Conservation (phyloP, 202 grass and related monocot species). For the Panicum hallii region DNA sequence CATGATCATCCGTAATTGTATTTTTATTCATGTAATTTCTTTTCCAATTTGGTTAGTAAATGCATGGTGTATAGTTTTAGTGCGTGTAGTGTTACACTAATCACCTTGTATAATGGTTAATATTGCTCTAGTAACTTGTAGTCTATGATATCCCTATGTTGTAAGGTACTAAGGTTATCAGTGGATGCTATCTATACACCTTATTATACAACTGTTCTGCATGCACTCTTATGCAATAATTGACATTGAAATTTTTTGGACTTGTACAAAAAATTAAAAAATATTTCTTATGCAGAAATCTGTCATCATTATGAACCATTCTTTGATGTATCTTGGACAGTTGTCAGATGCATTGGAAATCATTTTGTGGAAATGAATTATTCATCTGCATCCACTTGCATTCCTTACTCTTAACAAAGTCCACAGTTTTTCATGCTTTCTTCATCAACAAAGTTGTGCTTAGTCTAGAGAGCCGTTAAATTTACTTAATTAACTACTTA, state of each 20-base stretch:
- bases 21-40: neutral
- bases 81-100: neutral
- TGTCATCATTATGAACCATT: neutral
- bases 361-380: neutral
- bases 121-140: neutral
- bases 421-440: neutral
- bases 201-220: neutral
- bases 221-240: slow-evolving; percentile 4
- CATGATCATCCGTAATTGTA: neutral
- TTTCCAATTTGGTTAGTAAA: neutral
- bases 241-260: neutral
- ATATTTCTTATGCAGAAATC: neutral
- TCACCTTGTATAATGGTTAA: slow-evolving; percentile 7
- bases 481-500: slow-evolving; percentile 1
- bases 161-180: neutral
- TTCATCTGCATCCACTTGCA: neutral
- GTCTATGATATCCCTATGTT: neutral
- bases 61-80: neutral
- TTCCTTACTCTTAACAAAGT: neutral
- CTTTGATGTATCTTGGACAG: neutral
- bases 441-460: slow-evolving; percentile 1
- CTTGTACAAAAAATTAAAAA: neutral
- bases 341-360: neutral
- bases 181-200: neutral
- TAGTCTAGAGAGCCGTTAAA: neutral